Evolutionary conservation across 306 rosid species (phyloP).

Genomic region (Cicer cuneatum): DNA sequence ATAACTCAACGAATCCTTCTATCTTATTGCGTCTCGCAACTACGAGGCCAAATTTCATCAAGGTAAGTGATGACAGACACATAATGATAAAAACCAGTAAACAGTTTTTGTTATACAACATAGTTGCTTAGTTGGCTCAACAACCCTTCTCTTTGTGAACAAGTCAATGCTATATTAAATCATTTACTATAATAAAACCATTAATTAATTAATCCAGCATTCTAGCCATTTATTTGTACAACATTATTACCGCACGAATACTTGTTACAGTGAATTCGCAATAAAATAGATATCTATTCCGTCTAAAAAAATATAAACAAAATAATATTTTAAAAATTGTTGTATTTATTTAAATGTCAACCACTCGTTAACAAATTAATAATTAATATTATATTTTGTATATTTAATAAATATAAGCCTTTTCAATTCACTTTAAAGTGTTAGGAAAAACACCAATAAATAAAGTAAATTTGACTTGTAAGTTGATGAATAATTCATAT

Average conservation of each 20-base stretch:
- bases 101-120: background rate
- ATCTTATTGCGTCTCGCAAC: constrained; percentile 21
- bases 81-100: constrained; percentile 41
- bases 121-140: constrained; percentile 37
- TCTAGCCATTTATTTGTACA: background rate
- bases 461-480: too few species aligned
- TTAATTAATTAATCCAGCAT: constrained; percentile 2
- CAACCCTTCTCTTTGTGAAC: constrained; percentile 36
- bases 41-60: background rate
- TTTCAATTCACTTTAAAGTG: too few species aligned
- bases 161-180: background rate
- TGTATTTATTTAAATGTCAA: too few species aligned
- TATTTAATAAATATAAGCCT: too few species aligned
- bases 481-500: too few species aligned
- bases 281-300: too few species aligned
- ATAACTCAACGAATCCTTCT: constrained; percentile 8
- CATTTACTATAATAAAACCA: background rate
- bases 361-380: too few species aligned
- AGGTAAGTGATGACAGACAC: constrained; percentile 35
- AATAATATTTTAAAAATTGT: too few species aligned
- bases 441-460: too few species aligned
- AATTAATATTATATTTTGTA: too few species aligned
- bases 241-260: too few species aligned
- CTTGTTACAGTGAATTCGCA: background rate
- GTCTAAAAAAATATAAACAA: too few species aligned